A percentile compares a stretch with the other conserved stretches of the same genome.
These are phyloP conservation scores for Austroboletus novae-zelandiae DNA, from an alignment of 1,284 basidiomycete genomes.

Conservation along the genomic window DNA sequence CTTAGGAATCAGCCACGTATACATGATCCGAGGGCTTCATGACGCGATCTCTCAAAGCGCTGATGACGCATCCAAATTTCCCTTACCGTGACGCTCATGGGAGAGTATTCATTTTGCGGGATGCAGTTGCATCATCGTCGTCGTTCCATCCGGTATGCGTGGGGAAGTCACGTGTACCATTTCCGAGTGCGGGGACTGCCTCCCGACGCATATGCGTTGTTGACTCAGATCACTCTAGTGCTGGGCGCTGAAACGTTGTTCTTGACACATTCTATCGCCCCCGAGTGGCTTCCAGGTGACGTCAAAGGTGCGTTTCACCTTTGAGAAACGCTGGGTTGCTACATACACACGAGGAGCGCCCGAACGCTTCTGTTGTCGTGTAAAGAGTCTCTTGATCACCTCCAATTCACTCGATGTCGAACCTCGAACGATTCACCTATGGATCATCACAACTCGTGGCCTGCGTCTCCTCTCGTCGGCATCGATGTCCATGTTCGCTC, in stretches of 20 bases:
- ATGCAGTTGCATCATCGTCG: neutral
- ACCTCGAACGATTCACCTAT: slow-evolving; percentile 9
- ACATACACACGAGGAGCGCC: neutral
- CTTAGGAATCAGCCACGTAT: slow-evolving; percentile 7
- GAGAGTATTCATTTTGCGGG: neutral
- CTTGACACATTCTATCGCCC: neutral
- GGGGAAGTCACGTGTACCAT: neutral
- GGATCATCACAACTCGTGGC: neutral
- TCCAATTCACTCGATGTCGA: neutral
- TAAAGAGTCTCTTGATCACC: neutral
- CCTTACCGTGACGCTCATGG: neutral
- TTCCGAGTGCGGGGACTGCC: neutral
- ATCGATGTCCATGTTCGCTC: neutral
- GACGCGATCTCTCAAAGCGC: slow-evolving; percentile 4
- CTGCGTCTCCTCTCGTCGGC: neutral
- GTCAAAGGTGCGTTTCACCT: neutral
- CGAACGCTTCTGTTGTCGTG: neutral
- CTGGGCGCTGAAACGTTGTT: neutral
- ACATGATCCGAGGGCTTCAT: slow-evolving; percentile 23
- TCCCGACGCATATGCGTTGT: neutral
- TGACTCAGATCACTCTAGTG: neutral
- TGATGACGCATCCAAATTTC: slow-evolving; percentile 2
- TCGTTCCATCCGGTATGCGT: slow-evolving; percentile 1
- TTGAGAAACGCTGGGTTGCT: neutral
- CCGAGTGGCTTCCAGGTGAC: neutral